Base-by-base conservation (phyloP, 768 basidiomycete species). In the Phallus indusiatus region DNA sequence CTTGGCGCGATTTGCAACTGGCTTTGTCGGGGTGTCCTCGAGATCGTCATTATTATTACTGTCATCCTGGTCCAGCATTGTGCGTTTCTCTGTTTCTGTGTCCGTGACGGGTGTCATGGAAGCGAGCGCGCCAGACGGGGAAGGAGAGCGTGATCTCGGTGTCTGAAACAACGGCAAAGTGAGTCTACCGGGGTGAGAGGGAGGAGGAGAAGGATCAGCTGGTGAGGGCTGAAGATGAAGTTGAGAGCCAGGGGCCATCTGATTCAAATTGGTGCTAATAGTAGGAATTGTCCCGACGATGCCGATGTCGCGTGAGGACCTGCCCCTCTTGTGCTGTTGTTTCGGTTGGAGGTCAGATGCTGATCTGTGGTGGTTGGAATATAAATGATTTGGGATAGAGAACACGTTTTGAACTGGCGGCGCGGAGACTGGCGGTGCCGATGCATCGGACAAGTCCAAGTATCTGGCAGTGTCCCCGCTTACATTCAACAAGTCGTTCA, bases 201-300 rank as follows among this genome's bases (percentile, higher is more conserved):
- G 28, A 28, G 6, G 48, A 52, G 11, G 16, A 14, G 48, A 34
- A 7, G 11, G 54, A 21, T 59, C 49, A 14, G 52, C 28, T 33
- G 46, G 59, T 48, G 46, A n/a, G 16, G 36, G 8, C 16, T 37
- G 16, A 37, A 6, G 3, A 20, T 7, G 42, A 47, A 22, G 10
- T 20, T 20, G 55, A 56, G 35, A 11, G 28, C 2, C 28, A 28
- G 28, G 28, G 28, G 28, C 28, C 28, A 28, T 28, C 28, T 2
- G 2, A 28, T 28, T 21, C 50, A 59, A 42, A 42, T 42, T 54
- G n/a, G 58, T 48, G 66, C 57, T 64, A 55, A n/a, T n/a, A n/a
- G n/a, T n/a, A n/a, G n/a, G n/a, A n/a, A 72, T 55, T 56, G 80
- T 77, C 54, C 81, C 80, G 56, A 83, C 75, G 60, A 82, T 77